Base-by-base conservation (phyloP, 2,329 filamentous ascomycete genomes). In the Microsporum canis region DNA sequence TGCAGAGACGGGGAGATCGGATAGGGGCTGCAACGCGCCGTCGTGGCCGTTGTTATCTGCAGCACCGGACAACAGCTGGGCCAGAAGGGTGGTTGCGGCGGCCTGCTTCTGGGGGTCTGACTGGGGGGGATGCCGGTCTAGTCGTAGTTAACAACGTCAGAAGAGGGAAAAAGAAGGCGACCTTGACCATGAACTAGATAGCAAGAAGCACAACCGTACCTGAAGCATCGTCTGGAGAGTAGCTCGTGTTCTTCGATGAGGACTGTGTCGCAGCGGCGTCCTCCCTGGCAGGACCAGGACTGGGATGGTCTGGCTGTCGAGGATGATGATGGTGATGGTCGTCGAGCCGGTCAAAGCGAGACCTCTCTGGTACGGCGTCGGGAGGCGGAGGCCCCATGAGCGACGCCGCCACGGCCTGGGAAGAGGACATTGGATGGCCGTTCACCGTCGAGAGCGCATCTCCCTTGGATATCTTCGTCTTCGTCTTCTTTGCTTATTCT, bases 331-430 rank as follows among this genome's bases (percentile, higher is more conserved):
- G 49, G 27, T 53, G 27, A 34, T 27, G 49, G 27, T 53, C 64
- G 59, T 69, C 67, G 71, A 73, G 43, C 43, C 43, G 74, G 65
- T 75, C 73, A 68, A 73, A 74, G 60, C 72, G 62, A 63, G 73
- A 72, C 71, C 71, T 71, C 64, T 74, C 71, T 63, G 71, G 69
- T 64, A 72, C 73, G 68, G 74, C 67, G 68, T 76, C 73, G 66
- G 71, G 72, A 68, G 75, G 74, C 67, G 71, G 71, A 73, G 75
- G 75, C 69, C 74, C 73, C 73, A 77, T 70, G 68, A 74, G 72
- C 72, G 75, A 74, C 73, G 75, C 74, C 70, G 73, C 75, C 74
- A 76, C 75, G 72, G 74, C 75, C 73, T 75, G 74, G 71, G 74
- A 76, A 67, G 71, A 73, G 71, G 74, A 76, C 74, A 76, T 75